Evolutionary conservation across 176 grass and related monocot species (phyloP).

Genomic region (Alopecurus myosuroides): DNA sequence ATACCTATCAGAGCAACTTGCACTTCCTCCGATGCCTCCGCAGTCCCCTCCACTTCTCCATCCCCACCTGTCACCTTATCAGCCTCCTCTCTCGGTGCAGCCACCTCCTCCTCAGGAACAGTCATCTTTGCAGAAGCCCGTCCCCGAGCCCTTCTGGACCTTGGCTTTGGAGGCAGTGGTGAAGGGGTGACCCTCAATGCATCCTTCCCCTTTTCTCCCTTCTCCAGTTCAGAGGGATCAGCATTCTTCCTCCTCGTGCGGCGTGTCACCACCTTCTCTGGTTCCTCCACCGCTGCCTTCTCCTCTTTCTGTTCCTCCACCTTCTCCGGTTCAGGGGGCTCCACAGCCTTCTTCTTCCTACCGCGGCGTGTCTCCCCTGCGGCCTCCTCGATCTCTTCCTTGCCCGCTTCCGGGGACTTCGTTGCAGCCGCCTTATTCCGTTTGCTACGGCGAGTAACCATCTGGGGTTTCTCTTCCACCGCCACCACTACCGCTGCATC

Average conservation of each 20-base stretch:
- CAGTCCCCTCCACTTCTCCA: constrained; percentile 10
- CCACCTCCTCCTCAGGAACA: constrained; percentile 4
- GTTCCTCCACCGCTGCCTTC: not conserved
- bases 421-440: not conserved
- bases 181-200: not conserved
- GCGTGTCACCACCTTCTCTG: not conserved
- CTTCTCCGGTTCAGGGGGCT: not conserved
- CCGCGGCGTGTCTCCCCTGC: not conserved
- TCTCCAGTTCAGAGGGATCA: not conserved
- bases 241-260: not conserved
- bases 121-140: constrained; percentile 1
- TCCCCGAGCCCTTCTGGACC: constrained; percentile 11
- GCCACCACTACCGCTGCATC: not conserved
- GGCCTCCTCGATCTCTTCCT: constrained; percentile 5
- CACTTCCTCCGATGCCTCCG: not conserved
- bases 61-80: constrained; percentile 4
- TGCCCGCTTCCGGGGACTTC: not conserved
- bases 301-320: not conserved
- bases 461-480: not conserved
- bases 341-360: constrained; percentile 1
- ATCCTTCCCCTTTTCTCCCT: not conserved
- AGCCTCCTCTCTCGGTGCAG: constrained; percentile 4
- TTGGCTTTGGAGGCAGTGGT: constrained; percentile 8
- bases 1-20: not conserved
- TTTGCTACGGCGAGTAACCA: not conserved